phyloP scores from a whole-genome alignment of 2,329 filamentous ascomycete species.

The Fusarium euwallaceae region DNA sequence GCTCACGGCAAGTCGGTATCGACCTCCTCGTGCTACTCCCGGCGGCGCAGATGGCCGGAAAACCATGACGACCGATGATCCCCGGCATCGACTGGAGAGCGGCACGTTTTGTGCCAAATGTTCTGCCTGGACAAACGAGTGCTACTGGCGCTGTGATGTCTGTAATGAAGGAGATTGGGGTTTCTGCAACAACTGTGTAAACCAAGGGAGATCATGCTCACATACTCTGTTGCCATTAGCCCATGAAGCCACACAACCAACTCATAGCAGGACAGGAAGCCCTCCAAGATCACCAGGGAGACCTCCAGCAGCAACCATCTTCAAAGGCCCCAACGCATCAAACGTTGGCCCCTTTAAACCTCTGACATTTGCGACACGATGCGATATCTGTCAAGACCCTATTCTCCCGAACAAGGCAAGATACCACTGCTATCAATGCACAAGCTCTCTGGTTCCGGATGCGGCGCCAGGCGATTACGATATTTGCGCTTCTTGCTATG shows the following conservation, averaged over 20 bases:
- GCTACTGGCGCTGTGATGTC: slow-evolving; percentile 88
- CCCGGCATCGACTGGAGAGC: slow-evolving; percentile 75
- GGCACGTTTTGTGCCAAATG: slow-evolving; percentile 90
- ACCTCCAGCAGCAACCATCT: slow-evolving; percentile 62
- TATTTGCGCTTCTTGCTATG: slow-evolving; percentile 84
- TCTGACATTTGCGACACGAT: slow-evolving; percentile 79
- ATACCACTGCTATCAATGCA: slow-evolving; percentile 85
- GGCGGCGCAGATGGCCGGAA: slow-evolving; percentile 68
- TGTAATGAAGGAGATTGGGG: slow-evolving; percentile 97
- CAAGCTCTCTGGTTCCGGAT: slow-evolving; percentile 62
- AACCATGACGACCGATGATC: slow-evolving; percentile 75
- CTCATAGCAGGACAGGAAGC: slow-evolving; percentile 54
- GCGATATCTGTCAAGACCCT: slow-evolving; percentile 80
- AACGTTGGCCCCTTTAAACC: slow-evolving; percentile 72
- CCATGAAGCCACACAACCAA: slow-evolving; percentile 62
- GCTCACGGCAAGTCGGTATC: slow-evolving; percentile 69
- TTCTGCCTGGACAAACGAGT: slow-evolving; percentile 79
- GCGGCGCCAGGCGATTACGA: slow-evolving; percentile 82
- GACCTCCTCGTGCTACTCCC: slow-evolving; percentile 62
- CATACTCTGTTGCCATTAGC: slow-evolving; percentile 84
- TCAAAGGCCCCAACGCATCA: slow-evolving; percentile 60
- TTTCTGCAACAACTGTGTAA: slow-evolving; percentile 90
- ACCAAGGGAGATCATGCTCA: slow-evolving; percentile 83
- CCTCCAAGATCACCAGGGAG: slow-evolving; percentile 58
- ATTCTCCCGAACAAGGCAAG: slow-evolving; percentile 78